Evolutionary conservation across 768 basidiomycete species (phyloP).

Genomic region (Termitomyces sp.): DNA sequence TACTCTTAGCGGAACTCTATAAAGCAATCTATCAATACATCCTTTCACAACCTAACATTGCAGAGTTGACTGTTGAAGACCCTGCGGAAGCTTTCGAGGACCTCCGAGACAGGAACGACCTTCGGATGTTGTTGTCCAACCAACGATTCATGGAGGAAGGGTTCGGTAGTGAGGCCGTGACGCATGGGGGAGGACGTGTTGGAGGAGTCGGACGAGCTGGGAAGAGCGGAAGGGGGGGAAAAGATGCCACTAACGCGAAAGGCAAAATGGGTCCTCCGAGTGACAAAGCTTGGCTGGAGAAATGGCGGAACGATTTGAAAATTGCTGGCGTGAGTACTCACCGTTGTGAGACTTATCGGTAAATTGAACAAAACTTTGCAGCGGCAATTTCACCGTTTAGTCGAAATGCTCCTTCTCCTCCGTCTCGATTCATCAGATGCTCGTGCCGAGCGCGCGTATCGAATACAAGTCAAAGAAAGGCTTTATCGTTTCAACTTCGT

Average conservation of each 20-base stretch:
- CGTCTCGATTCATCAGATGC: constrained; percentile 64
- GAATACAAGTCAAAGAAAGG: constrained; percentile 93
- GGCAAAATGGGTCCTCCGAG: constrained; percentile 78
- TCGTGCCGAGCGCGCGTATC: constrained; percentile 59
- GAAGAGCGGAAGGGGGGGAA: constrained; percentile 35
- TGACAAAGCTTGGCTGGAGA: constrained; percentile 75
- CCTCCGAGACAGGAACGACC: constrained; percentile 88
- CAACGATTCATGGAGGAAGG: constrained; percentile 71
- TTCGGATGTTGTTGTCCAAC: constrained; percentile 69
- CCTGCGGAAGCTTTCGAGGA: constrained; percentile 98
- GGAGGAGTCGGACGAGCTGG: constrained; percentile 43
- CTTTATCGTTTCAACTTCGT: constrained; percentile 95
- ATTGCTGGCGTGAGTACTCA: constrained; percentile 71
- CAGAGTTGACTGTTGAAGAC: constrained; percentile 97
- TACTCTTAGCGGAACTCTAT: constrained; percentile 75
- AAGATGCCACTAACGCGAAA: constrained; percentile 23
- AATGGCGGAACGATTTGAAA: constrained; percentile 81
- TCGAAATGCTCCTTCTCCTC: constrained; percentile 86
- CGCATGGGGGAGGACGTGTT: constrained; percentile 52
- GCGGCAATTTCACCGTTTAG: constrained; percentile 91
- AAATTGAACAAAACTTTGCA: constrained; percentile 28
- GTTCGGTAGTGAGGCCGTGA: constrained; percentile 46
- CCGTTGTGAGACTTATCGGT: background rate
- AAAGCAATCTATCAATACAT: constrained; percentile 80
- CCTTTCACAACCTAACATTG: constrained; percentile 60